phyloP scores from a whole-genome alignment of 2,329 filamentous ascomycete species.

The Claviceps sp. region DNA sequence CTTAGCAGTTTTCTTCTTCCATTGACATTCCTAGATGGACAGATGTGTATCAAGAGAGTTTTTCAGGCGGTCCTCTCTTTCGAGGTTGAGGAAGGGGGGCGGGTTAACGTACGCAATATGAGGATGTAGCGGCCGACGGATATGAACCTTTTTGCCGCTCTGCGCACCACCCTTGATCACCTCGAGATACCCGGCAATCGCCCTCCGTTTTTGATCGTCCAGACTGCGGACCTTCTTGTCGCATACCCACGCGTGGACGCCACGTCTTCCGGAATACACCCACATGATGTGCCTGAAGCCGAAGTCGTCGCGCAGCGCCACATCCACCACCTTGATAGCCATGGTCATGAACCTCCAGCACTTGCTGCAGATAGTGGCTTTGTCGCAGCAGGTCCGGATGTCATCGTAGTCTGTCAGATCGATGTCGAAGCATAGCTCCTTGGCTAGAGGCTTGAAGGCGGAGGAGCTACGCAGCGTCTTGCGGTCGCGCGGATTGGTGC shows the following conservation, averaged over 20 bases:
- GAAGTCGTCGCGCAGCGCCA: constrained; percentile 81
- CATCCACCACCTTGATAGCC: constrained; percentile 88
- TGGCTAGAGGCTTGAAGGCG: constrained; percentile 75
- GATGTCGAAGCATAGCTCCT: constrained; percentile 98
- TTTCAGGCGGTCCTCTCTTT: no score
- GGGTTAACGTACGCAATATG: constrained; percentile 54
- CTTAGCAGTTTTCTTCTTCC: constrained; percentile 6
- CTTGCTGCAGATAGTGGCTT: constrained; percentile 83
- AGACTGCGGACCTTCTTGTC: constrained; percentile 74
- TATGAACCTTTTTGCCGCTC: constrained; percentile 74
- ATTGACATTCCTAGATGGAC: no score
- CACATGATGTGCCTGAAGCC: constrained; percentile 94
- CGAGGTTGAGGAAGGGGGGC: neutral
- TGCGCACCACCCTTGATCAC: constrained; percentile 78
- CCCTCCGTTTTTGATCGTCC: constrained; percentile 73
- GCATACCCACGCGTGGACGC: constrained; percentile 96
- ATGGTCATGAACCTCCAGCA: constrained; percentile 98
- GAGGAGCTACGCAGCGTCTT: constrained; percentile 72
- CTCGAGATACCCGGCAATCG: constrained; percentile 82
- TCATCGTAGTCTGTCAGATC: constrained; percentile 99
- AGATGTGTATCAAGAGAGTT: no score
- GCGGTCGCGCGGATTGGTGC: constrained; percentile 81
- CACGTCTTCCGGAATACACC: constrained; percentile 95
- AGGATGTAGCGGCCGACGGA: constrained; percentile 76
- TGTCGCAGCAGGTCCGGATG: constrained; percentile 86